Evolutionary conservation across 2,329 filamentous ascomycete species (phyloP).

Genomic region (Berkeleyomyces basicola): DNA sequence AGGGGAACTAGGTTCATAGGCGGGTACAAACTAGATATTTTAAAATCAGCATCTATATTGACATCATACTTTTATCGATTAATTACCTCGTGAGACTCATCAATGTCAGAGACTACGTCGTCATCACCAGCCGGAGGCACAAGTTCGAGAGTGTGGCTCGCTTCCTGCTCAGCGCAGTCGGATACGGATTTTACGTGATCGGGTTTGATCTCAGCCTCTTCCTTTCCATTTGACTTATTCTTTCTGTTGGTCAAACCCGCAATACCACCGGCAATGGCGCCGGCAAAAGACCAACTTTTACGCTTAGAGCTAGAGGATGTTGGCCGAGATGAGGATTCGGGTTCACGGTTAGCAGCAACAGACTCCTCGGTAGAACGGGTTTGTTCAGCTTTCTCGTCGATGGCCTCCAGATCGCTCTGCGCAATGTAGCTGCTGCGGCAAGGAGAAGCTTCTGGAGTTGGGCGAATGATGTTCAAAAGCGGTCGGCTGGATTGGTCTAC

Average conservation of each 20-base stretch:
- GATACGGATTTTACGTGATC: not conserved
- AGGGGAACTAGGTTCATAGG: constrained; percentile 12
- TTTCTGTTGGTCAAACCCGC: not conserved
- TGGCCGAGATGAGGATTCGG: not conserved
- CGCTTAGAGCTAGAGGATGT: not conserved
- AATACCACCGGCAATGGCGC: not conserved
- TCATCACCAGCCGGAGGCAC: constrained; percentile 1
- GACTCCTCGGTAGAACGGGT: not conserved
- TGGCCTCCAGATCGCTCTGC: constrained; percentile 1
- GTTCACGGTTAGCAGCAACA: not conserved
- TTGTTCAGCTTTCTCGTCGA: constrained; percentile 1
- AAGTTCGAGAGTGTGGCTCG: not conserved
- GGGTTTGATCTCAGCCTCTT: not conserved
- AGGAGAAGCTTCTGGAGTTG: constrained; percentile 42
- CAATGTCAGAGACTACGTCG: constrained; percentile 12
- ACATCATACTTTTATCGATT: not conserved
- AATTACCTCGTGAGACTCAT: constrained; percentile 9
- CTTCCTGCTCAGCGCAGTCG: not conserved
- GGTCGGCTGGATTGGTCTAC: constrained; percentile 40
- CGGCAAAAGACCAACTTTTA: not conserved
- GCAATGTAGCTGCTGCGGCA: constrained; percentile 14
- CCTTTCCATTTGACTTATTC: not conserved
- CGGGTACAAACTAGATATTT: constrained; percentile 8
- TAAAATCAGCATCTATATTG: constrained; percentile 9
- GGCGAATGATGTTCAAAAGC: constrained; percentile 42